A percentile compares a stretch with the other conserved stretches of the same genome.
Evolutionary conservation across 352 stramenopile species (phyloP).

Genomic region (Phytophthora fragariae): DNA sequence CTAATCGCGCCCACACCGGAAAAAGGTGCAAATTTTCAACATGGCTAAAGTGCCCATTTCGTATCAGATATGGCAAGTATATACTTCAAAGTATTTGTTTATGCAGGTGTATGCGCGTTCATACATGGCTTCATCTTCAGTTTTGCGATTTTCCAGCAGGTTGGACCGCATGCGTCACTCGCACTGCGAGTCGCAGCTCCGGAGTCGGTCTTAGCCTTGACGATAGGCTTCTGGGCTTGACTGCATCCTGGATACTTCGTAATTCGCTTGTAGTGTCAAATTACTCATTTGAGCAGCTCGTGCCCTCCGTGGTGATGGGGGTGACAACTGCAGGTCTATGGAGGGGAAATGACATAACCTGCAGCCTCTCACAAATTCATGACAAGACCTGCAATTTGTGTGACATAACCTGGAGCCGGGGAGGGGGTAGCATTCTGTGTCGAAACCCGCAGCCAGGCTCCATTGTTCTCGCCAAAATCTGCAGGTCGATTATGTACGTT

Average conservation of each 20-base stretch:
- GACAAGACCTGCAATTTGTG: no score
- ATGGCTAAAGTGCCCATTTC: neutral
- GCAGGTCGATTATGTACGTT: no score
- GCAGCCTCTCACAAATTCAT: no score
- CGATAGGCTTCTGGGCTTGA: neutral
- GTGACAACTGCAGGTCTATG: constrained; percentile 5
- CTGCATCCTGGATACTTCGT: neutral
- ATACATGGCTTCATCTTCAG: neutral
- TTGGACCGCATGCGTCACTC: neutral
- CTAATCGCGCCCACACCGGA: neutral
- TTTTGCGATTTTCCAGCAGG: neutral
- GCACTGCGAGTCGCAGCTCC: no score
- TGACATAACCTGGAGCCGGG: no score
- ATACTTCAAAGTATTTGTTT: neutral
- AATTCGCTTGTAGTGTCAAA: neutral
- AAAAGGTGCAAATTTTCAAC: neutral
- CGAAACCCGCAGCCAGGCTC: no score
- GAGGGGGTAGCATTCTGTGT: no score
- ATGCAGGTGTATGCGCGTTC: neutral
- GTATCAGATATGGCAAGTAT: neutral
- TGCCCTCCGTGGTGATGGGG: constrained; percentile 33
- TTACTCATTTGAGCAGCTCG: neutral
- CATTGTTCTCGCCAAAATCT: no score
- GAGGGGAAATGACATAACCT: no score
- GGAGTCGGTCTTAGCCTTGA: neutral